These are phyloP conservation scores for Aristolochia californica DNA, from an alignment of 164 flowering plant species.

Conservation along the genomic window DNA sequence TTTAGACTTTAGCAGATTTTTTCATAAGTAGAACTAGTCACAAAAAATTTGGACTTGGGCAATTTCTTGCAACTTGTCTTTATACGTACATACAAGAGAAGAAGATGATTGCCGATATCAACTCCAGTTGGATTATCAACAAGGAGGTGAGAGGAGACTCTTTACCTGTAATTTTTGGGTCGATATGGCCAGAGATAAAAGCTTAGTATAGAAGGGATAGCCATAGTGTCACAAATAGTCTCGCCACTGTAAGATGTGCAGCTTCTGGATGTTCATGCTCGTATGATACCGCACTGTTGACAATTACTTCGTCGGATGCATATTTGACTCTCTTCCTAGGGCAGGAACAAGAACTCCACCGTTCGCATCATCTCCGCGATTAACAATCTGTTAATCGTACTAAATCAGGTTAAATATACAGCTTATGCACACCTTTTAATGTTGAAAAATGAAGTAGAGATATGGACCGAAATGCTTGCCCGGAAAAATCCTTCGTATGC, in stretches of 20 bases:
- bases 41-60: too few relatives aligned
- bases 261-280: conserved; percentile 16
- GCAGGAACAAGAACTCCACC: conserved; percentile 19
- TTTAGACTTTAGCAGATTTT: too few relatives aligned
- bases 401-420: not conserved
- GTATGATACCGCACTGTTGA: conserved; percentile 19
- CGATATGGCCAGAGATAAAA: conserved; percentile 21
- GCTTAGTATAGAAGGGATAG: conserved; percentile 15
- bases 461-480: conserved; percentile 11
- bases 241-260: conserved; percentile 19
- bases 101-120: too few relatives aligned
- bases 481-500: conserved; percentile 16
- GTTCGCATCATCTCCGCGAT: conserved; percentile 22
- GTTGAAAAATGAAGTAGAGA: too few relatives aligned
- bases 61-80: too few relatives aligned
- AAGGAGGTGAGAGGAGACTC: too few relatives aligned
- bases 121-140: too few relatives aligned
- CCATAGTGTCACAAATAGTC: conserved; percentile 23
- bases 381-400: conserved; percentile 10
- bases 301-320: conserved; percentile 21
- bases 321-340: conserved; percentile 18
- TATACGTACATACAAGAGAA: too few relatives aligned
- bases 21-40: too few relatives aligned
- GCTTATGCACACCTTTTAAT: too few relatives aligned
- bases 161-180: conserved; percentile 24